Evolutionary conservation across 2,329 filamentous ascomycete genomes (phyloP).

Genomic region (Annulohypoxylon truncatum): DNA sequence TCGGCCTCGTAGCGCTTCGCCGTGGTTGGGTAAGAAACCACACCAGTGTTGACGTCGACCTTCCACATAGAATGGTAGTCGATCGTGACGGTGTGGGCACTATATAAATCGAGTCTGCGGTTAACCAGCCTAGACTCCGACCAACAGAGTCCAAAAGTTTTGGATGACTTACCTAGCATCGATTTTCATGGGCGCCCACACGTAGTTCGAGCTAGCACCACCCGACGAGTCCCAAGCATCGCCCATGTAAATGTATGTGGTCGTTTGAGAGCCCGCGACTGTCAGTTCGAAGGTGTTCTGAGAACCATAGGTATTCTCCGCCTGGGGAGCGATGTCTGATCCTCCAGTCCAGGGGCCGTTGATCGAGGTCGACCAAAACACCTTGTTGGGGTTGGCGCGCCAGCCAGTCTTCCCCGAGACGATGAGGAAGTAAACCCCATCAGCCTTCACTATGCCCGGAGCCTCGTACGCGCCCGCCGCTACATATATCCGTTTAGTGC

Average conservation of each 20-base stretch:
- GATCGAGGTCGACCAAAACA: constrained; percentile 51
- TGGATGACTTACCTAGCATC: constrained; percentile 45
- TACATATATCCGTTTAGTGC: constrained; percentile 26
- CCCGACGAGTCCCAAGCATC: constrained; percentile 53
- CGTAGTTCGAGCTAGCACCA: constrained; percentile 52
- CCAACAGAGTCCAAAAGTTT: background rate
- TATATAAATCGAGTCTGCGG: constrained; percentile 1
- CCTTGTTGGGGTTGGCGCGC: constrained; percentile 53
- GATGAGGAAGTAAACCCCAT: constrained; percentile 52
- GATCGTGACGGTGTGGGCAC: constrained; percentile 49
- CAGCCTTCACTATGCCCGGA: constrained; percentile 51
- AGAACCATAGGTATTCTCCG: constrained; percentile 52
- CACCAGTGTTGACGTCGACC: constrained; percentile 53
- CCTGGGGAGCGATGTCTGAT: constrained; percentile 52
- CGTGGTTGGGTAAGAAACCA: constrained; percentile 48
- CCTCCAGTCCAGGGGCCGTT: constrained; percentile 51
- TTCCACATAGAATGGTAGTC: constrained; percentile 57
- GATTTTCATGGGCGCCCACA: constrained; percentile 55
- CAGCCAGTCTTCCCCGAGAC: constrained; percentile 54
- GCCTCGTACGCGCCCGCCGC: constrained; percentile 52
- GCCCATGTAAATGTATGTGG: constrained; percentile 54
- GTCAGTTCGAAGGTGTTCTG: constrained; percentile 54
- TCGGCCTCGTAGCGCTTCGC: constrained; percentile 53
- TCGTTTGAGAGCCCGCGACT: constrained; percentile 48
- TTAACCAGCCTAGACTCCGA: background rate